Evolutionary conservation across 2,329 filamentous ascomycete genomes (phyloP), one percentile per base, ranked within the genome.

Genomic region (Cordyceps militaris): DNA sequence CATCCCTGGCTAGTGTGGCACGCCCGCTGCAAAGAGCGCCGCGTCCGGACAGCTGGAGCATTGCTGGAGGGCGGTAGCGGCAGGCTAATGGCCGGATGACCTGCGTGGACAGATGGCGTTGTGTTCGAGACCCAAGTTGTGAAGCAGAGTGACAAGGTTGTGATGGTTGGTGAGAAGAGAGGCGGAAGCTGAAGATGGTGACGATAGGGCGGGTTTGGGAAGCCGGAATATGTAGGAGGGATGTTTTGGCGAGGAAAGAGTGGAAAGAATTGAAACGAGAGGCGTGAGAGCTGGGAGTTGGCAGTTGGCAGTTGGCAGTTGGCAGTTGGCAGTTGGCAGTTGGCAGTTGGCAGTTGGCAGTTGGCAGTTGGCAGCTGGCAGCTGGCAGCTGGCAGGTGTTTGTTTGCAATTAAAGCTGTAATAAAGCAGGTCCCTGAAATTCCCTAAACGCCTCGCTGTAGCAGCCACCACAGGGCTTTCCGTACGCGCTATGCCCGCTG

Each of bases 11-110:
- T 48, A 48, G 53, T 56, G 53, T 56, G 53, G 53, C 44, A 56
- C 43, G 44, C 44, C 42, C 30, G 44, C 53, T 56, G 53, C 53
- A 56, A 48, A 56, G 44, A 56, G 32, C 53, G 44, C 53, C 53
- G 43, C 8, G 53, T 56, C 43, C 53, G 53, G 53, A 56, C 53
- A 32, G 53, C 44, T 56, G 34, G 53, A 48, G 53, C 43, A 24
- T 21, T 14, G n/a, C 16, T 47, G 32, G 32, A 42, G 32, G 24
- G 53, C 53, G 44, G 53, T 56, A 56, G 53, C 53, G 44, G 34
- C 40, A 48, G 19, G 34, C 32, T 56, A 49, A 44, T 34, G 53
- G 53, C 23, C 53, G 53, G 34, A 49, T 56, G 53, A 56, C 53
- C 53, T 48, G 44, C 53, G 53, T 32, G 24, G 53, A 42, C 10